These are phyloP conservation scores for Mucor mucedo DNA, from an alignment of 371 early-diverging fungal genomes.

Conservation along the genomic window DNA sequence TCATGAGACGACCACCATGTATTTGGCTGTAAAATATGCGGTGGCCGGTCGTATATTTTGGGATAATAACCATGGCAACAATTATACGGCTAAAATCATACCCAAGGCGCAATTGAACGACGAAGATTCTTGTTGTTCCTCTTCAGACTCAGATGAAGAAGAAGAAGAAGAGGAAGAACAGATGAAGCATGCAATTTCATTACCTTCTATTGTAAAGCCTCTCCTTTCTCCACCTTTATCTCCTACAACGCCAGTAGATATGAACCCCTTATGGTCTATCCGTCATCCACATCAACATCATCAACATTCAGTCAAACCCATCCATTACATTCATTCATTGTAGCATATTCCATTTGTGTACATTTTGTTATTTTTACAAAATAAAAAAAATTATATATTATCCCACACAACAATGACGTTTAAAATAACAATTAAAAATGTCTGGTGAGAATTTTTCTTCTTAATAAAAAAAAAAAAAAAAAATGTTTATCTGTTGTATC, in stretches of 20 bases:
- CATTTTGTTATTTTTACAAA: too few relatives aligned
- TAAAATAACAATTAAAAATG: background rate
- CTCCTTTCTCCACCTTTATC: conserved; percentile 16
- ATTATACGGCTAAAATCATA: conserved; percentile 52
- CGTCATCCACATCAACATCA: background rate
- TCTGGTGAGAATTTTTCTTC: conserved; percentile 33
- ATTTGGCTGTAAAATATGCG: conserved; percentile 42
- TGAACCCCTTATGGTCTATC: conserved; percentile 13
- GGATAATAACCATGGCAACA: conserved; percentile 81
- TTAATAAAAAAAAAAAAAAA: conserved; percentile 23
- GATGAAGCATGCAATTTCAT: too few relatives aligned
- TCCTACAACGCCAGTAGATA: conserved; percentile 25
- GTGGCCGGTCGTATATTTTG: conserved; percentile 72
- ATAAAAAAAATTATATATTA: background rate
- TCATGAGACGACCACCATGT: conserved; percentile 1
- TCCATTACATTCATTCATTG: too few relatives aligned
- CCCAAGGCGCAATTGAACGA: conserved; percentile 12
- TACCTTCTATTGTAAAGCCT: too few relatives aligned
- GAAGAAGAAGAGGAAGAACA: conserved; percentile 3
- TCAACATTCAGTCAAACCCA: background rate
- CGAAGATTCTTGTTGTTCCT: conserved; percentile 10
- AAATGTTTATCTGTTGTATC: too few relatives aligned
- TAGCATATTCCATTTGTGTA: too few relatives aligned
- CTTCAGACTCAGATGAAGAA: conserved; percentile 24
- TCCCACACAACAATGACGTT: background rate